Evolutionary conservation across 768 basidiomycete genomes (phyloP), one percentile per base, ranked within the genome.

Genomic region (Agrocybe praecox): DNA sequence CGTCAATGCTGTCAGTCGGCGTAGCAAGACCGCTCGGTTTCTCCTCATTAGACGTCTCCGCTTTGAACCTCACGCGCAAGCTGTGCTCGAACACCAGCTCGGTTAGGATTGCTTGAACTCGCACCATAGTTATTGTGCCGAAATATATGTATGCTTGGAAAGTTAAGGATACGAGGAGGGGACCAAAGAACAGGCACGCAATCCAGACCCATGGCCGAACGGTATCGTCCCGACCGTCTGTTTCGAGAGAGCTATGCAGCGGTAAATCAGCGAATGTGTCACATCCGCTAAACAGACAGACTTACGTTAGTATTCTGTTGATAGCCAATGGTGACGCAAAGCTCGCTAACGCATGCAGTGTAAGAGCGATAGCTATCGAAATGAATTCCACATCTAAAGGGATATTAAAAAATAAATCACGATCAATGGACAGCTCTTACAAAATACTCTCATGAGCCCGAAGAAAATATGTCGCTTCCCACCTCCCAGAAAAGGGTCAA

Each of bases 181-280:
- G 82, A 21, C 81, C 85, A 3, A 81, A 45, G 62, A 85, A 80
- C 6, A 87, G 71, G 62, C 72, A 72, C 0, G 71, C 24, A 24
- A 90, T 79, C 88, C 89, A 91, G 10, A 90, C 80, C 83, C 89
- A 89, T 0, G 90, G 88, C 12, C 55, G 58, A 33, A 80, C 77
- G 26, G 86, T 68, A 12, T 71, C 63, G 0, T 84, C 76, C 18
- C 68, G 73, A 55, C 82, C 84, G 10, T 72, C 70, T 6, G 68
- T 76, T 68, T 90, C 87, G 19, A 91, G 69, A 59, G 88, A 85
- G 36, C 82, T 87, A 56, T 22, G 10, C 22, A 40, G 23, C 22
- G 15, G 47, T 52, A 45, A 29, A 23, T 24, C 22, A 6, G 2
- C 43, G 9, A 10, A 24, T 49, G 26, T 22, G 40, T 52, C n/a